A percentile compares a stretch with the other conserved stretches of the same genome.
These are phyloP conservation scores for Candida tetrigidarum DNA, from an alignment of 1,139 yeast genomes.

Conservation along the genomic window DNA sequence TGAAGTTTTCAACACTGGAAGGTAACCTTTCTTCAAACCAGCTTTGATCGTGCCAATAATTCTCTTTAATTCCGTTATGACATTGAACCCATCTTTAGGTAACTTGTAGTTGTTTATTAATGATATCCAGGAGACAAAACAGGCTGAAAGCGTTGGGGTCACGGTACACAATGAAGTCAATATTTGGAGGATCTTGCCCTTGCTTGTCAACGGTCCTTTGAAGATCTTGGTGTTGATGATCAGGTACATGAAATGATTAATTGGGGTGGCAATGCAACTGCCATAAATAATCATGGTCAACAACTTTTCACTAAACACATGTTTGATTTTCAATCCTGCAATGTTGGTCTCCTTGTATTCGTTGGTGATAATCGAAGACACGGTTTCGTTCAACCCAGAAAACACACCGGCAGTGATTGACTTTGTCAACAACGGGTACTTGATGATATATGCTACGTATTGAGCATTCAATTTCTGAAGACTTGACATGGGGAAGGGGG, in stretches of 20 bases:
- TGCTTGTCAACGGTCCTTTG: slow-evolving; percentile 39
- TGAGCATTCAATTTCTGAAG: slow-evolving; percentile 22
- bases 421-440: slow-evolving; percentile 63
- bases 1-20: slow-evolving; percentile 63
- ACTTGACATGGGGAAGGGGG: slow-evolving; percentile 8
- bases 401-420: slow-evolving; percentile 61
- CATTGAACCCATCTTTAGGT: slow-evolving; percentile 15
- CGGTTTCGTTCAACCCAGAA: slow-evolving; percentile 60
- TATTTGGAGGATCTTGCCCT: slow-evolving; percentile 58
- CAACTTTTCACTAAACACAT: slow-evolving; percentile 51
- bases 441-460: slow-evolving; percentile 46
- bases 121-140: slow-evolving; percentile 60
- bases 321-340: slow-evolving; percentile 27
- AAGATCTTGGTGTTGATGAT: slow-evolving; percentile 47
- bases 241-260: slow-evolving; percentile 65
- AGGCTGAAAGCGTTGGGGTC: slow-evolving; percentile 63
- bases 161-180: slow-evolving; percentile 62
- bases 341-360: slow-evolving; percentile 33
- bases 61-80: slow-evolving; percentile 24
- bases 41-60: slow-evolving; percentile 25
- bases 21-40: slow-evolving; percentile 55
- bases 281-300: slow-evolving; percentile 77
- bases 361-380: slow-evolving; percentile 57
- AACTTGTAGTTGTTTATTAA: slow-evolving; percentile 41
- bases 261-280: slow-evolving; percentile 69